These are phyloP conservation scores for Croton setiger DNA, from an alignment of 441 rosid genomes.

Conservation along the genomic window DNA sequence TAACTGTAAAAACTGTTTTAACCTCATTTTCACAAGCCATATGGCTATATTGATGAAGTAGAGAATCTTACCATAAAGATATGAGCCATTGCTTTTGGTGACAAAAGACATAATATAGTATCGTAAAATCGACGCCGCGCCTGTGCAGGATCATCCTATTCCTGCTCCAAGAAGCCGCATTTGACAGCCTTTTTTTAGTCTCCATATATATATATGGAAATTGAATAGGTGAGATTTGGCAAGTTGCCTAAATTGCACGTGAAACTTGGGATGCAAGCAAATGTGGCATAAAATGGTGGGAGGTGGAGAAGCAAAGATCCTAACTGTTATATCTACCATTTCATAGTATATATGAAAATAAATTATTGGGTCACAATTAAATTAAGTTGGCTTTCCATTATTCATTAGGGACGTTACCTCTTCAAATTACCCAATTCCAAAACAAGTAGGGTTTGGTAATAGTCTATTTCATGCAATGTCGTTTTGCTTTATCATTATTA, in stretches of 20 bases:
- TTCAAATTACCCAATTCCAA: background rate
- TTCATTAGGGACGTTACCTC: background rate
- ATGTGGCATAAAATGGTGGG: background rate
- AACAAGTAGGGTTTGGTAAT: background rate
- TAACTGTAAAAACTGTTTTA: too few relatives aligned
- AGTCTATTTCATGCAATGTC: background rate
- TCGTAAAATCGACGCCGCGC: conserved; percentile 10
- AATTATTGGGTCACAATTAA: background rate
- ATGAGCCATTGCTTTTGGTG: background rate
- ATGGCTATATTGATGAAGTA: too few relatives aligned
- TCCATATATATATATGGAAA: too few relatives aligned
- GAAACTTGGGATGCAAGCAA: background rate
- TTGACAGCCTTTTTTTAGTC: background rate
- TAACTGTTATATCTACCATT: too few relatives aligned
- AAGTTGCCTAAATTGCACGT: background rate
- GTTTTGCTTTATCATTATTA: background rate
- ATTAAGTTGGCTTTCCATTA: background rate
- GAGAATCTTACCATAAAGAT: background rate
- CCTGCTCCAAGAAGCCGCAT: conserved; percentile 48
- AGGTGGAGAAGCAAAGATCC: background rate
- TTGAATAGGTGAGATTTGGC: background rate
- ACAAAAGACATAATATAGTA: too few relatives aligned
- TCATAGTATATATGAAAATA: too few relatives aligned
- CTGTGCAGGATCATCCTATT: background rate
- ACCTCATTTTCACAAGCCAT: too few relatives aligned